These are phyloP conservation scores for Otatea glauca DNA, from an alignment of 176 grass and related monocot species.

Conservation along the genomic window DNA sequence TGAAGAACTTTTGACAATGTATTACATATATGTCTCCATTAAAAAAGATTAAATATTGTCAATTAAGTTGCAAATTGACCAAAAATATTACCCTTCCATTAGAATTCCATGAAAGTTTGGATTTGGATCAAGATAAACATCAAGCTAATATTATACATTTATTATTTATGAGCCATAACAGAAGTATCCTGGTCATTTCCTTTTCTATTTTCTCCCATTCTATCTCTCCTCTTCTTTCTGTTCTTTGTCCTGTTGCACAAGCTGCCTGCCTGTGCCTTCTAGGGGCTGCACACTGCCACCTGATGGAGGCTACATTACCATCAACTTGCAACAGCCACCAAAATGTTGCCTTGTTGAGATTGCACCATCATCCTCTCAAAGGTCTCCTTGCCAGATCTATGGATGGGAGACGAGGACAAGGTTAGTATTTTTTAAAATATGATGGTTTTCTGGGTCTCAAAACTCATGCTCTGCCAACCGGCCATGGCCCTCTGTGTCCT, in stretches of 20 bases:
- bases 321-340: background rate
- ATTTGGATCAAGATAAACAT: background rate
- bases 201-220: background rate
- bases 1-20: background rate
- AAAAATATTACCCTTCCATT: background rate
- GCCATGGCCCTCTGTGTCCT: slow-evolving; percentile 16
- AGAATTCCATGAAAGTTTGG: background rate
- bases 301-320: slow-evolving; percentile 19
- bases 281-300: background rate
- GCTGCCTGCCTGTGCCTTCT: background rate
- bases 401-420: background rate
- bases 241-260: slow-evolving; percentile 1
- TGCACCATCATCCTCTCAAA: slow-evolving; percentile 11
- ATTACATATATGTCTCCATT: background rate
- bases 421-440: slow-evolving; percentile 5
- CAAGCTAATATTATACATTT: background rate
- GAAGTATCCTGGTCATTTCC: background rate
- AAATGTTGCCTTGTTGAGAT: slow-evolving; percentile 15
- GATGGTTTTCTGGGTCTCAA: slow-evolving; percentile 15
- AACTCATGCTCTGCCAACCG: slow-evolving; percentile 16
- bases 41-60: background rate
- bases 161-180: background rate
- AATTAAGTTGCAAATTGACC: background rate
- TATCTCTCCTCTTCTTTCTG: slow-evolving; percentile 8
- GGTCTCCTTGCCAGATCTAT: slow-evolving; percentile 26